Evolutionary conservation across 345 rosid genomes (phyloP).

Genomic region (Eutrema yunnanense): DNA sequence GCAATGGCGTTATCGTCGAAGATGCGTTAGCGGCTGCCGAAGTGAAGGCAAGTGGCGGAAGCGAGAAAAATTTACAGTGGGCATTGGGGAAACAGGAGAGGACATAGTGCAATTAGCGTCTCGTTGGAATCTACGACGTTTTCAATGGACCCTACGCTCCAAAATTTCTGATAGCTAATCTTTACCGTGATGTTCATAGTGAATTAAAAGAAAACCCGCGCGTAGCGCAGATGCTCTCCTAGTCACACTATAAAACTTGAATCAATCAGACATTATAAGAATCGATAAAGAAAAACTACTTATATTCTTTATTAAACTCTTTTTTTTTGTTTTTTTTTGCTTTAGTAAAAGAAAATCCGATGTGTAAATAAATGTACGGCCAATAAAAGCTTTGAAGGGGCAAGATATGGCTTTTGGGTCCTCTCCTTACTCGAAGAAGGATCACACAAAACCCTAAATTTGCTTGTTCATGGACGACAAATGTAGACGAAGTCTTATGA

Average conservation of each 20-base stretch:
- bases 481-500: not conserved
- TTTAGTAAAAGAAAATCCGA: not conserved
- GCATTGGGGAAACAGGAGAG: no score
- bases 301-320: not conserved
- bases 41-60: no score
- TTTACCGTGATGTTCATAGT: no score
- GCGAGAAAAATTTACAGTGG: no score
- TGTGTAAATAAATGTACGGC: slow-evolving; percentile 9
- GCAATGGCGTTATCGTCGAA: no score
- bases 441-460: slow-evolving; percentile 8
- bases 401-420: slow-evolving; percentile 17
- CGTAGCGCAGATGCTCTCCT: no score
- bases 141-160: no score
- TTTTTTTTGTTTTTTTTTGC: not conserved
- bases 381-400: slow-evolving; percentile 15
- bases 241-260: not conserved
- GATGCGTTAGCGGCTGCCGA: no score
- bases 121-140: no score
- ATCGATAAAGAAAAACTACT: not conserved
- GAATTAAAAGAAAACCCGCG: no score
- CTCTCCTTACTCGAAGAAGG: slow-evolving; percentile 6
- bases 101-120: no score
- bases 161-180: no score
- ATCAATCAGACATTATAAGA: not conserved
- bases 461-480: not conserved